Percentiles rank a stretch among this genome's conserved stretches.
Conservation (phyloP, 225 moss, liverwort and hornwort species). For the Asterella californica region DNA sequence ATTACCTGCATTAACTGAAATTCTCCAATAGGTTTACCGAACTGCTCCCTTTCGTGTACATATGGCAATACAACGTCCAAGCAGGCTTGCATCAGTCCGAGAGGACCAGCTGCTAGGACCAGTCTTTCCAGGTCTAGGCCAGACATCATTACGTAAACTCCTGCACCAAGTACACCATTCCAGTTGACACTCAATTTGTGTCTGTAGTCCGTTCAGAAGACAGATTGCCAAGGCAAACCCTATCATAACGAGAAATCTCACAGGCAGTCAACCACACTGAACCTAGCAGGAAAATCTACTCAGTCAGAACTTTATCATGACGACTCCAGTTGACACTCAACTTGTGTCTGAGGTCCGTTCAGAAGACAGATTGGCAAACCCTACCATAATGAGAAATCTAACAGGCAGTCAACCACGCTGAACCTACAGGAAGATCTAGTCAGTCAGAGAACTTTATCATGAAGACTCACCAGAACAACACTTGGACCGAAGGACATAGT, state of each 20-base stretch:
- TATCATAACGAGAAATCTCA: not conserved
- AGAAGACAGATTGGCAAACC: not conserved
- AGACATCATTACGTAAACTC: constrained; percentile 99
- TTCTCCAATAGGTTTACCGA: constrained; percentile 92
- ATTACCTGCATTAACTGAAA: constrained; percentile 94
- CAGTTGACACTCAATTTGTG: not conserved
- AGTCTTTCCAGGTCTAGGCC: constrained; percentile 95
- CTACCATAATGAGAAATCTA: not conserved
- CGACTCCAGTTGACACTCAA: not conserved
- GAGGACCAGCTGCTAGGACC: constrained; percentile 86
- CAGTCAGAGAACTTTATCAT: not conserved
- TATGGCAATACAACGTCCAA: constrained; percentile 94
- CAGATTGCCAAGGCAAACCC: not conserved
- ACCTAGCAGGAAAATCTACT: not conserved
- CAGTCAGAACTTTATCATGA: not conserved
- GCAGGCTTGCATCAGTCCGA: constrained; percentile 98
- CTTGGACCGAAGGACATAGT: not conserved
- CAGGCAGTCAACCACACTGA: not conserved
- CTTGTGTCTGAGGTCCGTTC: not conserved
- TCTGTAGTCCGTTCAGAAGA: not conserved
- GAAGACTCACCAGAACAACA: not conserved
- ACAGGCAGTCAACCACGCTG: not conserved
- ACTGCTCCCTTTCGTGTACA: constrained; percentile 87
- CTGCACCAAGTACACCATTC: constrained; percentile 33
- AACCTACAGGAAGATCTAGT: not conserved